Base-by-base conservation (phyloP, 2,329 filamentous ascomycete genomes). In the Amauroascus verrucosus region DNA sequence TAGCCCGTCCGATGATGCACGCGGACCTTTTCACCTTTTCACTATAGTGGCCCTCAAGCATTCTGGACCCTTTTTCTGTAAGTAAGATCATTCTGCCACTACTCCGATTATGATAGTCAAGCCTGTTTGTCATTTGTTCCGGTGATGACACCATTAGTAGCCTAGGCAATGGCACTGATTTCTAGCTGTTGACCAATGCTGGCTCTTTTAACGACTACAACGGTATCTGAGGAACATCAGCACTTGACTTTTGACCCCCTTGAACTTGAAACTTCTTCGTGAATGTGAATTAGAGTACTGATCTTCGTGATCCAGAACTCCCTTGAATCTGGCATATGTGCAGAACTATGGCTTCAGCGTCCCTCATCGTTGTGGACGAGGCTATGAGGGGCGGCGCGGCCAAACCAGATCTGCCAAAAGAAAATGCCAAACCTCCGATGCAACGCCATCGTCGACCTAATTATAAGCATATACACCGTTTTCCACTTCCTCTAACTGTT, bases 151-250 rank as follows among this genome's bases (percentile, higher is more conserved):
- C 62, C 59, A 63, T 69, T 64, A 63, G 59, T 60, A 65, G 68
- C 71, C 70, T 67, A 76, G 72, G 67, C 69, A 70, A 65, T 63
- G 66, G 68, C 71, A 73, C 67, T 75, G 72, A 75, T 74, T 76
- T 76, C 73, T 72, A 69, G 72, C 72, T 67, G 65, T 68, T 66
- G 69, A 52, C 70, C 73, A 59, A 69, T 77, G 73, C 67, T 69
- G 65, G 68, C 65, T 77, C 75, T 75, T 78, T 77, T 81, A 83
- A 85, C 70, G 86, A 93, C 87, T 93, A 93, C 86, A 91, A 93
- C 87, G 87, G 87, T 93, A 93, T 93, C 87, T 93, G 87, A 93
- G 79, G 78, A 75, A 75, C 51, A 49, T 50, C 57, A 58, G n/a
- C 4, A 6, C 9, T 35, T 6, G 14, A 28, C 5, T 40, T 45